Evolutionary conservation across 2,329 filamentous ascomycete species (phyloP).

Genomic region (Stagonosporopsis cucurbitacearum): DNA sequence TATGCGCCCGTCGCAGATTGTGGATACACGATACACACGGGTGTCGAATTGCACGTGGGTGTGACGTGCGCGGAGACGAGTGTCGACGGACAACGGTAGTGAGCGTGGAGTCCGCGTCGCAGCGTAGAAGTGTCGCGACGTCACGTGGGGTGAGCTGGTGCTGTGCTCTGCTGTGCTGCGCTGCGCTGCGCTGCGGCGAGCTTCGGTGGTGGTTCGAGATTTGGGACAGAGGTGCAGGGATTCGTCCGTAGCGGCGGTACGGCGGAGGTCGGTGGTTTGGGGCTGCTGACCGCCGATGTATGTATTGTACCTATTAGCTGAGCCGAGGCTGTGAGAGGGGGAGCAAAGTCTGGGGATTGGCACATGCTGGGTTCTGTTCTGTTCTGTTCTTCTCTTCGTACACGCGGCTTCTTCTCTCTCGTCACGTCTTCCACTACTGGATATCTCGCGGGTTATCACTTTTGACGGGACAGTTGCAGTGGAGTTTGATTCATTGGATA

Average conservation of each 20-base stretch:
- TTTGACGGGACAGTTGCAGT: too few species aligned
- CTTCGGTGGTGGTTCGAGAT: constrained; percentile 41
- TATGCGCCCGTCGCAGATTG: too few species aligned
- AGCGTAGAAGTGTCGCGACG: too few species aligned
- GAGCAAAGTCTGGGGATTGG: neutral
- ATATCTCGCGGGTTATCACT: too few species aligned
- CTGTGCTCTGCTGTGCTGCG: neutral
- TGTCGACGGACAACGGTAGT: neutral
- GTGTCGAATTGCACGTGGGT: too few species aligned
- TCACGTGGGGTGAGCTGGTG: too few species aligned
- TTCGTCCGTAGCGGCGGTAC: constrained; percentile 65
- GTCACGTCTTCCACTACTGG: too few species aligned
- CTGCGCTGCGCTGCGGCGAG: constrained; percentile 1
- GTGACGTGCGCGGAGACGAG: neutral
- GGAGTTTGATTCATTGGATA: too few species aligned
- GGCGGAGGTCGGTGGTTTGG: constrained; percentile 55
- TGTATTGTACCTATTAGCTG: too few species aligned
- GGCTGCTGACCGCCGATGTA: neutral
- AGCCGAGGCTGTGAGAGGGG: constrained; percentile 3
- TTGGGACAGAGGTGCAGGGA: constrained; percentile 44
- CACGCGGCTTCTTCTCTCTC: too few species aligned
- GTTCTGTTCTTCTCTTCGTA: too few species aligned
- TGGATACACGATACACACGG: too few species aligned
- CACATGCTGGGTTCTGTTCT: constrained; percentile 8
- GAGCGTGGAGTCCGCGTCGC: neutral